Evolutionary conservation across 179 eudicot genomes (phyloP).

Genomic region (Pouteria campechiana): DNA sequence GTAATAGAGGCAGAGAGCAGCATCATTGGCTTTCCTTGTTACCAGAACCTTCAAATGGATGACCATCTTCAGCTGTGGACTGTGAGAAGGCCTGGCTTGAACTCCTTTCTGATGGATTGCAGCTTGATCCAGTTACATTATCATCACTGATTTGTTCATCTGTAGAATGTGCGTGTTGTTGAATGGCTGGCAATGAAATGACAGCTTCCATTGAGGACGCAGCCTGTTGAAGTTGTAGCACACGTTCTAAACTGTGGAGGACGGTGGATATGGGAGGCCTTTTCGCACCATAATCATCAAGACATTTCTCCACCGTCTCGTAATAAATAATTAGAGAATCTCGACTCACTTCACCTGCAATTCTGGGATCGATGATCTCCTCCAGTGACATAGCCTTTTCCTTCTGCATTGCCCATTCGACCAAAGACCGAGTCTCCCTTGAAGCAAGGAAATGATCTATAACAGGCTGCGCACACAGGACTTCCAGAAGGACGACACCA

Average conservation of each 20-base stretch:
- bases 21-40: too few relatives aligned
- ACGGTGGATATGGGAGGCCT: slow-evolving; percentile 84
- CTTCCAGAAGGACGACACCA: slow-evolving; percentile 74
- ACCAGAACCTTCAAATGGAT: too few relatives aligned
- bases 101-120: too few relatives aligned
- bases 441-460: slow-evolving; percentile 51
- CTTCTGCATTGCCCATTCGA: slow-evolving; percentile 69
- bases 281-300: slow-evolving; percentile 69
- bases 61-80: too few relatives aligned
- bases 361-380: slow-evolving; percentile 42
- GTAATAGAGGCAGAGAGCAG: too few relatives aligned
- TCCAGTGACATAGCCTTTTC: slow-evolving; percentile 42
- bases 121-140: too few relatives aligned
- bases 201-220: too few relatives aligned
- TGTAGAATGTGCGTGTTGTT: too few relatives aligned
- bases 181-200: too few relatives aligned
- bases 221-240: slow-evolving; percentile 54
- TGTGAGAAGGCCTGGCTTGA: too few relatives aligned
- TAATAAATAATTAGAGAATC: slow-evolving; percentile 48
- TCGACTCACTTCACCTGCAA: slow-evolving; percentile 37
- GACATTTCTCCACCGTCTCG: slow-evolving; percentile 75
- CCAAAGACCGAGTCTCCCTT: slow-evolving; percentile 71
- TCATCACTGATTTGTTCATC: too few relatives aligned
- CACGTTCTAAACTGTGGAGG: slow-evolving; percentile 69
- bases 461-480: slow-evolving; percentile 78